Base-by-base conservation (phyloP, 352 stramenopile genomes). In the Phytophthora aleatoria region DNA sequence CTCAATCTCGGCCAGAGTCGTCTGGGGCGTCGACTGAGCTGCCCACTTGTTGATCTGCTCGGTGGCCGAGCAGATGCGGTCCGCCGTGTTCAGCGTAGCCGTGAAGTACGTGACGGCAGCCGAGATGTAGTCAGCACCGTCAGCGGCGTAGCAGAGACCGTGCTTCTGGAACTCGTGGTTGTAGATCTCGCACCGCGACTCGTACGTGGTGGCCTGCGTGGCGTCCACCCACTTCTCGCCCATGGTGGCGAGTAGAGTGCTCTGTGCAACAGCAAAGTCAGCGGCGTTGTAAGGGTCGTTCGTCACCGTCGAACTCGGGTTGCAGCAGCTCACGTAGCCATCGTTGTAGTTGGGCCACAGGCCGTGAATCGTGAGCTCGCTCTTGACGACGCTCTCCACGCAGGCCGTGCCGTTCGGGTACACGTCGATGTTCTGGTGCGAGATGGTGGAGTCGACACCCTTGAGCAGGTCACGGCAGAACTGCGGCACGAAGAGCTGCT, bases 111-210 rank as follows among this genome's bases (percentile, higher is more conserved):
- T 78, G 15, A 79, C 78, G 6, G 85, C 77, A 9, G 72, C 75
- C 30, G 79, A 68, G 41, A 80, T 77, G 55, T 74, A 84, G 70
- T 93, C 68, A 58, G 66, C 69, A 10, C 61, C 83, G 26, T 71
- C 69, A 1, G 85, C 79, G 44, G 74, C 77, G 64, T 85, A 93
- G 77, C 85, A 93, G 42, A 91, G 66, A 5, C 85, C 85, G 69
- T 93, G 85, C 76, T 93, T 93, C 76, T 93, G 85, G 75, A 87
- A 91, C 65, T 92, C 83, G 73, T 93, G 85, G 73, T 91, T 76
- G 74, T 92, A 93, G 61, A 90, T 86, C 73, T 93, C 81, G 54
- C 85, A 93, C 9, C 91, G 66, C 55, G 74, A 73, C 52, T 89
- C 81, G 61, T 86, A 85, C 33, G 75, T 73, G 10, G 68, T 74